Evolutionary conservation across 148 eudicot species (phyloP).

Genomic region (Chenopodium quinoa): DNA sequence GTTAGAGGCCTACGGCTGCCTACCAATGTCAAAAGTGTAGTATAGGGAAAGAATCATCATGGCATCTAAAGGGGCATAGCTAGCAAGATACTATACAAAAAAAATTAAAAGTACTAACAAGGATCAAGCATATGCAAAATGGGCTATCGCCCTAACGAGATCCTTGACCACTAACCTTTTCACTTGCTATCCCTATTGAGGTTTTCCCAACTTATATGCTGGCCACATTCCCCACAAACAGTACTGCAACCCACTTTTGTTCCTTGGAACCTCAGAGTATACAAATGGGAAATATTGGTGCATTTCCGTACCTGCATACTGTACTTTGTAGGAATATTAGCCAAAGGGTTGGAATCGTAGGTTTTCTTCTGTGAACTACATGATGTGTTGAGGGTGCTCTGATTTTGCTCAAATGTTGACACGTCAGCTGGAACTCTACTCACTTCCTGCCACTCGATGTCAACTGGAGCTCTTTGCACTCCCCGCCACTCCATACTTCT

Average conservation of each 20-base stretch:
- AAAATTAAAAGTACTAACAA: slow-evolving; percentile 6
- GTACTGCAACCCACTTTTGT: slow-evolving; percentile 63
- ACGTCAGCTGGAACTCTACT: slow-evolving; percentile 51
- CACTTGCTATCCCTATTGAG: slow-evolving; percentile 29
- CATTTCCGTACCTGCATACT: slow-evolving; percentile 53
- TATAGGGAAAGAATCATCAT: background rate
- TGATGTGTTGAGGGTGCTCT: slow-evolving; percentile 2
- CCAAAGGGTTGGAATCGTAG: slow-evolving; percentile 20
- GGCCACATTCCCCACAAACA: slow-evolving; percentile 84
- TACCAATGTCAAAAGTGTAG: slow-evolving; percentile 1
- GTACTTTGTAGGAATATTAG: slow-evolving; percentile 32
- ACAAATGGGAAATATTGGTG: slow-evolving; percentile 63
- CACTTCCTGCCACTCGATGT: slow-evolving; percentile 83
- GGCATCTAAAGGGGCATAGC: background rate
- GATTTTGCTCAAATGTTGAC: slow-evolving; percentile 32
- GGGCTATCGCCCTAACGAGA: slow-evolving; percentile 2
- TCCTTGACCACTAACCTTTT: background rate
- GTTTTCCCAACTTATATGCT: slow-evolving; percentile 62
- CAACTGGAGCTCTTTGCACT: slow-evolving; percentile 52
- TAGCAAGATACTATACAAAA: slow-evolving; percentile 3
- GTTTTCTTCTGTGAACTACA: slow-evolving; percentile 19
- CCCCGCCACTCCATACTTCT: slow-evolving; percentile 73
- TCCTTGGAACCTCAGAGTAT: slow-evolving; percentile 68
- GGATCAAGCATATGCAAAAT: slow-evolving; percentile 20
- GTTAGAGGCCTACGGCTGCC: background rate